Evolutionary conservation across 2,329 filamentous ascomycete genomes (phyloP).

Genomic region (Berkeleyomyces rouxiae): DNA sequence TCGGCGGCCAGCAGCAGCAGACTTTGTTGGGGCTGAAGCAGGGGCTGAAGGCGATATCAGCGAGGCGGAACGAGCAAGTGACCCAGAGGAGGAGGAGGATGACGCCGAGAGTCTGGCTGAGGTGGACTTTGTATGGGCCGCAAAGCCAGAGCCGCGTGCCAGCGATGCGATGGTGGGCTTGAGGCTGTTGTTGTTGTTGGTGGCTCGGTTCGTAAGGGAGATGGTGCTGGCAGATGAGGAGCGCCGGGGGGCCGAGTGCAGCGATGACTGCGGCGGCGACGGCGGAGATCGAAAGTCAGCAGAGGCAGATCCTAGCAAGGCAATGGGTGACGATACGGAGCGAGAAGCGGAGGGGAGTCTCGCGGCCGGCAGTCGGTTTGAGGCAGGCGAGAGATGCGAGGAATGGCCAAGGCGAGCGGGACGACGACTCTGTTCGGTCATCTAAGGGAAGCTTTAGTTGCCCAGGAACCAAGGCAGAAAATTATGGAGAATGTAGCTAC

Average conservation of each 20-base stretch:
- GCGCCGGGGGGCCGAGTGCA: neutral
- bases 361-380: neutral
- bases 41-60: neutral
- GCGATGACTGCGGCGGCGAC: neutral
- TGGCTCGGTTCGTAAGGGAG: neutral
- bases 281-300: neutral
- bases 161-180: slow-evolving; percentile 12
- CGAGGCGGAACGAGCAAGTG: neutral
- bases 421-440: slow-evolving; percentile 10
- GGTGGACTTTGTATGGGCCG: slow-evolving; percentile 1
- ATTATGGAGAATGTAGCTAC: neutral
- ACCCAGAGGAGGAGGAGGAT: neutral
- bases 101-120: neutral
- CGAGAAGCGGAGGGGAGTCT: neutral
- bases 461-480: slow-evolving; percentile 13
- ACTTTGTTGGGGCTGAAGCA: neutral
- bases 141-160: slow-evolving; percentile 8
- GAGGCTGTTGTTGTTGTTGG: neutral
- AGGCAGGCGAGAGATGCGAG: neutral
- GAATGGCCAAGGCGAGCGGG: slow-evolving; percentile 4
- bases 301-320: neutral
- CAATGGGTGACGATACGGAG: slow-evolving; percentile 9
- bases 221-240: neutral
- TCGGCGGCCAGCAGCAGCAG: neutral
- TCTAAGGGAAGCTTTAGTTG: slow-evolving; percentile 9